Evolutionary conservation across 2,329 filamentous ascomycete species (phyloP), one percentile per base, ranked within the genome.

Genomic region (Xylariaceae sp.): DNA sequence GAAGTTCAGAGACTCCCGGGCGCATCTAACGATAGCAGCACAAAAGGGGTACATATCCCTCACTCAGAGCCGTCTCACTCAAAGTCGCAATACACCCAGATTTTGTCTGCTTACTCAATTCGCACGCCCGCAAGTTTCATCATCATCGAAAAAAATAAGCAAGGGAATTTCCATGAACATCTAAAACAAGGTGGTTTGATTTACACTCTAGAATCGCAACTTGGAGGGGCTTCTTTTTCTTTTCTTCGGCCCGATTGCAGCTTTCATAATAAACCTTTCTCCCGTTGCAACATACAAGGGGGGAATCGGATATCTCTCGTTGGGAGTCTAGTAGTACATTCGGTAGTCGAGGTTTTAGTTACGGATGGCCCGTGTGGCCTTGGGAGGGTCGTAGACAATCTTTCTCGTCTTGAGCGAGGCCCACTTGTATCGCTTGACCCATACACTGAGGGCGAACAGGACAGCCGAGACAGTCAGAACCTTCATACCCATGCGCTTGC

Each of bases 391-490:
- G 80, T 96, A 96, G 69, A 86, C 82, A 70, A 97, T 80, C 88
- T 97, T 96, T 74, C 94, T 88, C 71, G 92, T 89, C 88, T 99
- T 99, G 77, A 99, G 80, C 72, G 89, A 87, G 62, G 92, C 84
- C 94, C 94, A 99, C 87, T 97, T 99, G 88, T 99, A 99, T 81
- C 92, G 88, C 89, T 99, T 99, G 67, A 97, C 88, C 92, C 92
- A 99, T 71, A 99, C 86, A 76, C 89, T 95, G 72, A 97, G 72
- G 59, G 90, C 91, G 74, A 91, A 89, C 65, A 99, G 82, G 63
- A 88, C 85, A 63, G 88, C 83, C 57, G 87, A 86, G 67, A 96
- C 85, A 67, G 89, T 86, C 69, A 99, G 77, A 57, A 96, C 90
- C 87, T 99, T 97, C 85, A 96, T 87, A 72, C 94, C 94, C 94